Evolutionary conservation across 2,329 filamentous ascomycete genomes (phyloP), one percentile per base, ranked within the genome.

Genomic region (Exophiala viscosa): DNA sequence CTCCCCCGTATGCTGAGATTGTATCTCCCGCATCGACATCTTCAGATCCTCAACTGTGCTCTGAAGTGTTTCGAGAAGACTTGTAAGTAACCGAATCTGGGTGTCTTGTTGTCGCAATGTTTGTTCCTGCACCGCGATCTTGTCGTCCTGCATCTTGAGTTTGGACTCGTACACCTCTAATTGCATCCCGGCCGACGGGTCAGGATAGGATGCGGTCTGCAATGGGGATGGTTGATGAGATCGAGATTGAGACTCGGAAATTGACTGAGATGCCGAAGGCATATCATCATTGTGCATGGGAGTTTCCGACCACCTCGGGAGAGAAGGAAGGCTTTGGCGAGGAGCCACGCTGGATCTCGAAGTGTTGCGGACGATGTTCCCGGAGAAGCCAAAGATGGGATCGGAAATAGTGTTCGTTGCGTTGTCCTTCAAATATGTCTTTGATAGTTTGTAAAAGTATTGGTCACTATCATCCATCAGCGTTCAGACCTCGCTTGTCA

Each of bases 371-470:
- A 38, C 13, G 15, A 44, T 10, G 35, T 55, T 51, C 10, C 48
- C 56, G 2, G 13, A 34, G 23, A 46, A 52, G 10, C 39, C 49
- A 46, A 63, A 62, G 9, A 55, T 38, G 3, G 58, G 54, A 9
- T 62, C 57, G 2, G 57, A 31, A 14, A 20, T 41, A 9, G 49
- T 40, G 15, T 52, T 39, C 6, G 60, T 59, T 14, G 54, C 50
- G 28, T 49, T 49, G 33, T 54, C 52, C 32, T 47, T 61, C 41
- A 63, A 42, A 42, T 53, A 61, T 31, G 55, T 59, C 48, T 55
- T 58, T 8, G 60, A 60, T 4, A 59, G 34, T 41, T 62, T 62
- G 52, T 61, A 63, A 42, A 63, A 58, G 17, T 60, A 56, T 31
- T 60, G 56, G 20, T 55, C 48, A 9, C 57, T 60, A 31, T 7